These are phyloP conservation scores for Eucalyptus tenuipes DNA, from an alignment of 345 rosid genomes.

Conservation along the genomic window DNA sequence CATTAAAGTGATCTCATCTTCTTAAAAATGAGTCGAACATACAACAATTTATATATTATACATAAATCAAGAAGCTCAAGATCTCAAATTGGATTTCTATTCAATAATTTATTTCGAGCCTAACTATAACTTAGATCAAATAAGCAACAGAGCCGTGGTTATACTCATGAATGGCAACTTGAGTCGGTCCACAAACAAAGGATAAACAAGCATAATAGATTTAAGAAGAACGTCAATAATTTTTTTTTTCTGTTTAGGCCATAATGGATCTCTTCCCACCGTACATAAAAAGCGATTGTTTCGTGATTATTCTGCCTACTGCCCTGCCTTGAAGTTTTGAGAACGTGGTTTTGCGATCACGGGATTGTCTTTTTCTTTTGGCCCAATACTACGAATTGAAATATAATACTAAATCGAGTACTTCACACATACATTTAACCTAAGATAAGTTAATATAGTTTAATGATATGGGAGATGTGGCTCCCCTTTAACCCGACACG, in stretches of 20 bases:
- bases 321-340: not conserved
- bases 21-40: not conserved
- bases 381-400: not conserved
- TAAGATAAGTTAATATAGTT: not conserved
- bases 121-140: not conserved
- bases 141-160: not conserved
- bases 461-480: not conserved
- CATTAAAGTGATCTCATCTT: not conserved
- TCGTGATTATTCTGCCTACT: not conserved
- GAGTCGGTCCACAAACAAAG: not conserved
- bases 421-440: not conserved
- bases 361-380: not conserved
- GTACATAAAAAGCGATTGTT: not conserved
- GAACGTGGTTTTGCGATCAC: not conserved
- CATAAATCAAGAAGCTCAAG: not conserved
- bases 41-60: not conserved
- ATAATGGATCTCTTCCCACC: not conserved
- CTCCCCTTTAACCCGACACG: not conserved
- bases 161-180: not conserved
- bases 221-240: not conserved
- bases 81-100: not conserved
- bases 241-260: not conserved
- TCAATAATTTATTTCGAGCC: not conserved
- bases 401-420: not conserved
- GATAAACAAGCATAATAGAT: not conserved